Evolutionary conservation across 1,284 basidiomycete species (phyloP), one percentile per base, ranked within the genome.

Genomic region (Marasmius oreades): DNA sequence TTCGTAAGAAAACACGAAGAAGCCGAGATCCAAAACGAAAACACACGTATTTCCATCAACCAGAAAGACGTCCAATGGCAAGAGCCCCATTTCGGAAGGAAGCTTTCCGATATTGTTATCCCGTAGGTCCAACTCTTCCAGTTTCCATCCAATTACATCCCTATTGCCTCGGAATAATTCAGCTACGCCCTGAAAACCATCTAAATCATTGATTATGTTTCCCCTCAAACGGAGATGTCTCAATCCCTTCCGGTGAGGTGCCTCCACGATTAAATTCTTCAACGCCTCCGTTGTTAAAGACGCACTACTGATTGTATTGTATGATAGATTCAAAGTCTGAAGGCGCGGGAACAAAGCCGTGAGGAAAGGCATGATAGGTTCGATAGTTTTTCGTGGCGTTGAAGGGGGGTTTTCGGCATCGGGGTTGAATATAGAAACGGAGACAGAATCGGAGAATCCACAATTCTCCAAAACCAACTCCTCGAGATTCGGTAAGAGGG

Each of bases 31-130:
- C 10, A n/a, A 10, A 42, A 53, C 39, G 39, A 50, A n/a, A 5
- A 81, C 88, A 74, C 67, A 91, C 88, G 77, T 71, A 70, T 92
- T 92, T n/a, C 90, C 90, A 64, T 92, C 90, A 34, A 92, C 90
- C 62, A 90, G 70, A 56, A 92, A 83, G 11, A 90, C 84, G 53
- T 92, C 89, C 62, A 92, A 68, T 22, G 90, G 85, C 48, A 92
- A 65, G 59, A 90, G 65, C 12, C 90, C 90, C 53, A 92, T 67
- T 64, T 86, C 83, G 4, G 86, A 70, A 0, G 82, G 84, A 34
- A 92, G 68, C 69, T 79, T 84, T 8, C 77, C 75, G 53, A 92
- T 81, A 64, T 88, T 86, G 61, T 92, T 92, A 64, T 92, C 88
- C 59, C 90, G 71, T 63, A 92, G 60, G 69, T 92, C 90, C 42